phyloP scores from a whole-genome alignment of 2,329 filamentous ascomycete species.

The Coniochaeta hoffmannii region DNA sequence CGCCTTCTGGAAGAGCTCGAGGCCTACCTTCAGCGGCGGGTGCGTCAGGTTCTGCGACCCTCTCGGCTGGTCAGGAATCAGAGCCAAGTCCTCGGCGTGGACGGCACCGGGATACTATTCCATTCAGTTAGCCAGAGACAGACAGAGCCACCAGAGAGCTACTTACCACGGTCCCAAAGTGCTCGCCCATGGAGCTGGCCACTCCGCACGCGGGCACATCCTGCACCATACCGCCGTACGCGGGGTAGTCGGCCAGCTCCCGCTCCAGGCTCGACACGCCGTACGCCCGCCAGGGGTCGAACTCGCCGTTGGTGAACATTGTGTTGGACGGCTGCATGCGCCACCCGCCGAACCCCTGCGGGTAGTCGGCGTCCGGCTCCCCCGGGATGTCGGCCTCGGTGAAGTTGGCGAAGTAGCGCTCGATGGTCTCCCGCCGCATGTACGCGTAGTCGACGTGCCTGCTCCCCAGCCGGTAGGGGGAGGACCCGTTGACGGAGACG shows the following conservation, averaged over 20 bases:
- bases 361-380: slow-evolving; percentile 3
- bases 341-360: slow-evolving; percentile 16
- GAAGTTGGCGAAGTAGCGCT: neutral
- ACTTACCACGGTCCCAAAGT: neutral
- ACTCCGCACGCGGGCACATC: slow-evolving; percentile 6
- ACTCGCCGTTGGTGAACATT: slow-evolving; percentile 21
- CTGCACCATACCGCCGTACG: slow-evolving; percentile 4
- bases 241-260: slow-evolving; percentile 4
- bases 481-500: neutral
- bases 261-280: slow-evolving; percentile 5
- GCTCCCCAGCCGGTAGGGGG: neutral
- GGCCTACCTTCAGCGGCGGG: neutral
- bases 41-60: neutral
- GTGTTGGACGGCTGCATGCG: slow-evolving; percentile 15
- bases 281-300: slow-evolving; percentile 19
- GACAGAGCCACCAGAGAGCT: neutral
- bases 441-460: neutral
- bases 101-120: slow-evolving; percentile 7
- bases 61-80: neutral
- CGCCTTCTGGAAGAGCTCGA: neutral
- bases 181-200: slow-evolving; percentile 1
- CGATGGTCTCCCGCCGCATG: slow-evolving; percentile 1
- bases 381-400: slow-evolving; percentile 2
- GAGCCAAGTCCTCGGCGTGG: slow-evolving; percentile 6
- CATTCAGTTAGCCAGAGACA: neutral